Evolutionary conservation across 2,329 filamentous ascomycete species (phyloP).

Genomic region (Sclerotinia borealis): DNA sequence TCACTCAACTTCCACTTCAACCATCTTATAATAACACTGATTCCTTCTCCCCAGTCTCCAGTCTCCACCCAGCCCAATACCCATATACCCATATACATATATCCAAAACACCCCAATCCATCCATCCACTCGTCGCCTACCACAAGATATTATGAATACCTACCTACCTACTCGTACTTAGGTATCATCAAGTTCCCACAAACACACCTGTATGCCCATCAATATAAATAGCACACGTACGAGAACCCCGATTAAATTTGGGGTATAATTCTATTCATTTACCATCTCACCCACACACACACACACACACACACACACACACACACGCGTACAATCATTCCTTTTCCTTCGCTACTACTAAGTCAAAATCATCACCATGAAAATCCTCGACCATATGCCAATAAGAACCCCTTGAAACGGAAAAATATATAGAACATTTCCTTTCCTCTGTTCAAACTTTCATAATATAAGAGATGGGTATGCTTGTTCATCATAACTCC

Average conservation of each 20-base stretch:
- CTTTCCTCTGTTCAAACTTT: background rate
- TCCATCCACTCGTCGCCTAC: background rate
- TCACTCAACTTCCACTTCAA: background rate
- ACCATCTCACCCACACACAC: background rate
- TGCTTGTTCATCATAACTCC: slow-evolving; percentile 7
- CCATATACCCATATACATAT: background rate
- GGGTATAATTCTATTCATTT: background rate
- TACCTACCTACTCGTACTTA: too few species aligned
- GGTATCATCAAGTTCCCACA: too few species aligned
- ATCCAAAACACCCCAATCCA: too few species aligned
- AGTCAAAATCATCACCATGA: background rate
- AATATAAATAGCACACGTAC: background rate
- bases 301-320: background rate
- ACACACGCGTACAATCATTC: background rate
- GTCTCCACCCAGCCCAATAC: too few species aligned
- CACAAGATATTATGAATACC: too few species aligned
- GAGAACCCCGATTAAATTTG: background rate
- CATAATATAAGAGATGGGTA: slow-evolving; percentile 1
- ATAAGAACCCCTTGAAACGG: background rate
- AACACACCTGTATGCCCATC: background rate
- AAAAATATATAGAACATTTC: background rate
- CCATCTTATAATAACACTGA: background rate
- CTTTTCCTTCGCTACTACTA: background rate
- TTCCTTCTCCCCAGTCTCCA: too few species aligned
- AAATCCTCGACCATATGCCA: background rate